Evolutionary conservation across 2,329 filamentous ascomycete genomes (phyloP), one percentile per base, ranked within the genome.

Genomic region (Colletotrichum orchidophilum): DNA sequence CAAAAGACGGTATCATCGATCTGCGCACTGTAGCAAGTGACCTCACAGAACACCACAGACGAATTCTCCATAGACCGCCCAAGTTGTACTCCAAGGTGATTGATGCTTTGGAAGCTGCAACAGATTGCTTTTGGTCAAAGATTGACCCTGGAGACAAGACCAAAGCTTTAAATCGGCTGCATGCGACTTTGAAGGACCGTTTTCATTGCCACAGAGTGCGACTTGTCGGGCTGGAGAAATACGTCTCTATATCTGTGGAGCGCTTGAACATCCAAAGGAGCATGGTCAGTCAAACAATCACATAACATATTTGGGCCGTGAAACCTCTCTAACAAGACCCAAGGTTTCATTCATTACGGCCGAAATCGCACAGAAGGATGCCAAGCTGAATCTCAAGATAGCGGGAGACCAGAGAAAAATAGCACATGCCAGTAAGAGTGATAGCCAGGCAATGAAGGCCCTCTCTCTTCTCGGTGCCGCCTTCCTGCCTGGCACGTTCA

Each of bases 311-410:
- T 12, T 31, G 52, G 27, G 27, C 6, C 27, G 5, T 8, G 15
- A 12, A 18, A 29, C 26, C 4, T 24, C 12, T 55, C 27, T 18
- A 21, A 18, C 8, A 1, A 24, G 1, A 52, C 21, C 13, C 1
- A 9, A 55, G 52, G 27, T 55, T 27, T 55, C 52, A 15, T 33
- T 55, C 12, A 18, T 21, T 39, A 9, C 66, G 90, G 88, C 81
- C 91, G 5, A 91, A 91, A 90, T 91, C 78, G 87, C 88, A 3
- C 89, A 91, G 79, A 87, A 88, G 60, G 89, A 91, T 76, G 88
- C 87, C 6, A 87, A 90, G 68, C 83, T 91, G 63, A 90, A 89
- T 74, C 85, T 91, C 57, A 84, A 90, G 77, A 91, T 90, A 78
- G 88, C 88, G 5, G 86, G 85, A 70, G 87, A 90, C 73, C 88